Conservation (phyloP, 2,329 filamentous ascomycete species). For the Colletotrichum agaves region DNA sequence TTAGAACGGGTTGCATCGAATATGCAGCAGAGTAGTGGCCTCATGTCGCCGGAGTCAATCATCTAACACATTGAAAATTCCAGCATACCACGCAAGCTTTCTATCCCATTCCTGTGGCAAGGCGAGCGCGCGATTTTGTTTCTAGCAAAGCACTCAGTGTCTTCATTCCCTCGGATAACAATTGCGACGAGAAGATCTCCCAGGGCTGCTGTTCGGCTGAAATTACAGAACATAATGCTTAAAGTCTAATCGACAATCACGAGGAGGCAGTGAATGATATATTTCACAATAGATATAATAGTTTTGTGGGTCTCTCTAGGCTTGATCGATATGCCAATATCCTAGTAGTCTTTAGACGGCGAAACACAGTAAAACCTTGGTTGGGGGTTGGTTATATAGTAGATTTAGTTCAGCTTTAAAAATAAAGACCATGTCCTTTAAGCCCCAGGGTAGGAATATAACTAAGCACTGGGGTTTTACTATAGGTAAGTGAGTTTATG, state of each 20-base stretch:
- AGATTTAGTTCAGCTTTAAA: neutral
- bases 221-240: neutral
- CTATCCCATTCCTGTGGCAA: neutral
- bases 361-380: neutral
- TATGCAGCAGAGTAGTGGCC: too few relatives aligned
- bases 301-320: neutral
- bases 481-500: neutral
- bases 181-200: neutral
- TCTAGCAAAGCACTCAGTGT: neutral
- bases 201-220: neutral
- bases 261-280: neutral
- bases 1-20: too few relatives aligned
- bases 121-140: neutral
- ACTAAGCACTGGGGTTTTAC: neutral
- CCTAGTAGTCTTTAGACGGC: neutral
- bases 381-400: neutral
- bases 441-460: neutral
- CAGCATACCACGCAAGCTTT: too few relatives aligned
- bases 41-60: too few relatives aligned
- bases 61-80: too few relatives aligned
- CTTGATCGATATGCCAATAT: neutral
- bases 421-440: neutral
- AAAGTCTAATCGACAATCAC: neutral
- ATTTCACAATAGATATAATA: neutral
- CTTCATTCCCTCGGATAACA: neutral